These are phyloP conservation scores for Pogostemon cablin DNA, from an alignment of 257 asterid species.

Conservation along the genomic window DNA sequence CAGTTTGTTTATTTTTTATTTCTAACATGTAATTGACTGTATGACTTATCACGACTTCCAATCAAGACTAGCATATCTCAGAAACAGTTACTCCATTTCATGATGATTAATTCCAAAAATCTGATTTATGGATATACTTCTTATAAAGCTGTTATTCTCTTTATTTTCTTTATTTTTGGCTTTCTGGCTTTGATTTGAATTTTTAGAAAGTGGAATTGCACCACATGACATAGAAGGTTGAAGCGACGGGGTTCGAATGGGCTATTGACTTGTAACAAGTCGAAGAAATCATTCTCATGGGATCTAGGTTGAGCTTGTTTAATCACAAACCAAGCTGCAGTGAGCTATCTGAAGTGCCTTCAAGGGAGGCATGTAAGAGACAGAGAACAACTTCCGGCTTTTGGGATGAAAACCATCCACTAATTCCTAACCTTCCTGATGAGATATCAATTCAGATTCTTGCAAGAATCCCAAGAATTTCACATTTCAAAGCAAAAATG, in stretches of 20 bases:
- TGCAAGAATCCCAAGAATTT: conserved; percentile 70
- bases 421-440: conserved; percentile 82
- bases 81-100: neutral
- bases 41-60: conserved; percentile 15
- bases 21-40: conserved; percentile 20
- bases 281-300: conserved; percentile 48
- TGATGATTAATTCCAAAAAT: neutral
- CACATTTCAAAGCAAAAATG: conserved; percentile 54
- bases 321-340: conserved; percentile 43
- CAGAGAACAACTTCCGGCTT: conserved; percentile 57
- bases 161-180: neutral
- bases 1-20: neutral
- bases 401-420: conserved; percentile 64
- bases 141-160: neutral
- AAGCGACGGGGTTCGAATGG: conserved; percentile 3
- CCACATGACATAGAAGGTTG: conserved; percentile 14
- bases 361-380: conserved; percentile 64
- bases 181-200: conserved; percentile 14
- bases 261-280: neutral
- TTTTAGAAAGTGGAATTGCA: conserved; percentile 24
- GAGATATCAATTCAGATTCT: conserved; percentile 83
- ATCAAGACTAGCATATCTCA: neutral
- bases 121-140: conserved; percentile 7
- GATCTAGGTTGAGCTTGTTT: conserved; percentile 64
- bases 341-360: conserved; percentile 45